Evolutionary conservation across 2,329 filamentous ascomycete species (phyloP).

Genomic region (Phyllosticta citribraziliensis): DNA sequence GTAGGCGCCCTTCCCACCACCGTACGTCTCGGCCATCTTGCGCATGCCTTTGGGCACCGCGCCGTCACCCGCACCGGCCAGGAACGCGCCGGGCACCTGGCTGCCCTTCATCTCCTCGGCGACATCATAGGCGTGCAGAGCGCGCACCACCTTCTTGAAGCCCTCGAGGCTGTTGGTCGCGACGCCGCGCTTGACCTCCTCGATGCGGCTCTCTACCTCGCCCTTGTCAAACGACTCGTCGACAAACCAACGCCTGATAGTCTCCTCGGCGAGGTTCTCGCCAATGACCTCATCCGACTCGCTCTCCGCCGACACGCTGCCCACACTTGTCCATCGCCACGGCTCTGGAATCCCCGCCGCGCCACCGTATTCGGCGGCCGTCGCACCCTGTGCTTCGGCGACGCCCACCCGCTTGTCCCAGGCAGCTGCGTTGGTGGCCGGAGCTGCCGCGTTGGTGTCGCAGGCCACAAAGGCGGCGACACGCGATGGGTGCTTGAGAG

Average conservation of each 20-base stretch:
- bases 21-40: slow-evolving; percentile 46
- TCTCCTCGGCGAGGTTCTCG: slow-evolving; percentile 55
- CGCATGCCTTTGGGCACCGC: slow-evolving; percentile 73
- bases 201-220: slow-evolving; percentile 39
- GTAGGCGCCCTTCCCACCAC: slow-evolving; percentile 39
- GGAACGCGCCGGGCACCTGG: slow-evolving; percentile 53
- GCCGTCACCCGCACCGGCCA: slow-evolving; percentile 65
- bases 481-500: slow-evolving; percentile 53
- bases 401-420: slow-evolving; percentile 70
- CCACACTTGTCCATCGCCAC: not conserved
- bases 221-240: slow-evolving; percentile 46
- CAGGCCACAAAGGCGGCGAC: slow-evolving; percentile 58
- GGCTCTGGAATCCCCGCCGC: slow-evolving; percentile 7
- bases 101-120: slow-evolving; percentile 45
- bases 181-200: slow-evolving; percentile 59
- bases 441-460: slow-evolving; percentile 67
- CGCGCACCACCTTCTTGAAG: slow-evolving; percentile 58
- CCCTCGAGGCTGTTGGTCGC: slow-evolving; percentile 58
- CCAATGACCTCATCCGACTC: slow-evolving; percentile 51
- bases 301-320: not conserved
- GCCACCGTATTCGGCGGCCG: slow-evolving; percentile 18
- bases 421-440: slow-evolving; percentile 62
- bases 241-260: slow-evolving; percentile 68
- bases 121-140: slow-evolving; percentile 63
- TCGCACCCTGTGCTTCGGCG: slow-evolving; percentile 46